Conservation (phyloP, 805 yeast species). For the Ogataea henricii region DNA sequence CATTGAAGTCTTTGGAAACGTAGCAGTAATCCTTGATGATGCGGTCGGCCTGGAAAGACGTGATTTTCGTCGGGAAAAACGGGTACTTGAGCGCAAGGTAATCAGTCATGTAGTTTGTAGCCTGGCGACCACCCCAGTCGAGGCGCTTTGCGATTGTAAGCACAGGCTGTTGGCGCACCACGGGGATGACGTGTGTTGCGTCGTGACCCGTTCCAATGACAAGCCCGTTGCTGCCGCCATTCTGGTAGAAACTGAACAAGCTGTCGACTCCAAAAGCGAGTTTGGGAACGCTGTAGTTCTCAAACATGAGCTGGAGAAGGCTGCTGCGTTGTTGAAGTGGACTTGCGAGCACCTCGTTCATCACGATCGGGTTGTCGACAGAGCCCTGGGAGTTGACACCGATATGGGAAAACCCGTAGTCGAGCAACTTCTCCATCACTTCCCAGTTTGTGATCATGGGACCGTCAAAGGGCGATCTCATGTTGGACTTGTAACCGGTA, state of each 20-base stretch:
- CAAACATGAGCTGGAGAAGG: slow-evolving; percentile 83
- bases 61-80: slow-evolving; percentile 77
- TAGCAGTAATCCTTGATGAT: slow-evolving; percentile 79
- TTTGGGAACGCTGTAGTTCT: slow-evolving; percentile 74
- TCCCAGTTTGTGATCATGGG: slow-evolving; percentile 92
- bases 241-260: slow-evolving; percentile 72
- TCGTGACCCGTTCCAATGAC: slow-evolving; percentile 84
- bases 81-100: slow-evolving; percentile 84
- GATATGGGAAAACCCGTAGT: slow-evolving; percentile 78
- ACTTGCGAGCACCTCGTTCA: slow-evolving; percentile 77
- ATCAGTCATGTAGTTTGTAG: slow-evolving; percentile 62
- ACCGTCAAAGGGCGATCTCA: slow-evolving; percentile 85
- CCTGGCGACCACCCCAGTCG: slow-evolving; percentile 87
- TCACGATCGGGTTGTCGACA: slow-evolving; percentile 75
- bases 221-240: slow-evolving; percentile 63
- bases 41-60: slow-evolving; percentile 61
- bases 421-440: slow-evolving; percentile 75
- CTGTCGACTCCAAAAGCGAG: slow-evolving; percentile 83
- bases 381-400: slow-evolving; percentile 57
- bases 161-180: slow-evolving; percentile 66
- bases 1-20: slow-evolving; percentile 65
- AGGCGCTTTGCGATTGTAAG: slow-evolving; percentile 73
- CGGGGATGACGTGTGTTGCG: slow-evolving; percentile 81
- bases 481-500: slow-evolving; percentile 62
- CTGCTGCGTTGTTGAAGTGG: slow-evolving; percentile 69